Base-by-base conservation (phyloP, 257 asterid genomes). In the Ocimum tenuiflorum region DNA sequence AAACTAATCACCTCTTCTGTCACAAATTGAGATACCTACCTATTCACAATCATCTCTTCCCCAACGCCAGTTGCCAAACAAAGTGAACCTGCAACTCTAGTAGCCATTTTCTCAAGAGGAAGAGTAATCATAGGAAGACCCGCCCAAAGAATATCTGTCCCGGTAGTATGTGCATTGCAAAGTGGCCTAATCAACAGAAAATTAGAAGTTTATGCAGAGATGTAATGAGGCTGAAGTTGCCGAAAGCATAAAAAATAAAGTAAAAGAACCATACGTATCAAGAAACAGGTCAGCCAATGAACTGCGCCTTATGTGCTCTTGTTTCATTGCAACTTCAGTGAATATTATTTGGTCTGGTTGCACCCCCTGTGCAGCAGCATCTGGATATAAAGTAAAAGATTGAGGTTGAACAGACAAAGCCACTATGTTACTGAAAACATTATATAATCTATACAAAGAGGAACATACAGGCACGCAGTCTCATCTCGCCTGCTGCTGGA, bases 21-120 rank as follows among this genome's bases (percentile, higher is more conserved):
- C 48, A 50, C 41, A 67, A 43, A 70, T 53, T 9, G 11, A 64
- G 74, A 43, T 35, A 57, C 77, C 9, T 70, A 88, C 99, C 91
- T 88, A 68, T 77, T 73, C 75, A 90, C 99, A 65, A 94, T 88
- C 99, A 94, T 94, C 80, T 94, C 96, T 45, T 86, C 92, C 53
- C 99, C 99, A 42, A 90, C 80, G 71, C 97, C 99, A 18, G 97
- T 94, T 52, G 99, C 99, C 84, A 94, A 79, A 76, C 97, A 90
- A 73, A 94, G 81, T 52, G 99, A 94, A 67, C 97, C 99, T 73
- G 99, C 99, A 63, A 94, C 99, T 75, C 99, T 80, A 22, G 99
- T 94, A 20, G 99, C 99, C 99, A 94, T 94, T 73, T 94, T 94
- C 91, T 94, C 97, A 10, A 94, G 96, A 51, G 99, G 95, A 71